Evolutionary conservation across 192 early-diverging fungal species (phyloP), one percentile per base, ranked within the genome.

Genomic region (Coemansia sp.): DNA sequence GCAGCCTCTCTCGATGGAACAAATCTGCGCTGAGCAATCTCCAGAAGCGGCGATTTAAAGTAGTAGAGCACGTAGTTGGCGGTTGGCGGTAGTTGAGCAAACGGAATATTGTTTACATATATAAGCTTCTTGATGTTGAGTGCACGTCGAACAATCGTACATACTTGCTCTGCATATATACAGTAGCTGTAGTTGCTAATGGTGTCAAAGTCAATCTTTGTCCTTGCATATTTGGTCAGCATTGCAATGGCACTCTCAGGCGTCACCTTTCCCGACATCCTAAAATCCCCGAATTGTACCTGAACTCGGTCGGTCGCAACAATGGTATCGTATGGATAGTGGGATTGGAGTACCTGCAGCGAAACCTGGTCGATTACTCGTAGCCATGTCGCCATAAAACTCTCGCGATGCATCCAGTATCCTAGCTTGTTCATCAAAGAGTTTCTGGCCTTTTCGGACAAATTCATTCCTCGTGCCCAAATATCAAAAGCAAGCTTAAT

Each of bases 381-480:
- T 26, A 82, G 61, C 74, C 80, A 82, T 36, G 54, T 65, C 8
- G 68, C 69, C n/a, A 77, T 49, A 5, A 77, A 39, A 0, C 52
- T 62, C 22, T 76, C 74, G 37, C 80, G 71, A 15, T 82, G 80
- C 11, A 77, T 22, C 80, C 80, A 82, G 68, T 77, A 66, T 37
- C 45, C 42, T 32, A 82, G 49, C 41, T 51, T 61, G 19, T 11
- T 19, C 37, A 69, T 43, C 9, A 72, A 47, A 37, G 74, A 66
- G 74, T 75, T 71, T 5, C 73, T 69, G 18, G 70, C 74, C n/a
- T 73, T 59, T 11, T 64, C 68, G 8, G 76, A 65, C 51, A 77
- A 74, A 45, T 70, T 65, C 10, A 68, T 74, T 8, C 32, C 57
- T 8, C 72, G 64, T 42, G 71, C 65, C 80, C 80, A 77, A 8